A percentile compares a stretch with the other conserved stretches of the same genome.
phyloP scores from a whole-genome alignment of 805 yeast species.

The Ogataea paradorogensis region DNA sequence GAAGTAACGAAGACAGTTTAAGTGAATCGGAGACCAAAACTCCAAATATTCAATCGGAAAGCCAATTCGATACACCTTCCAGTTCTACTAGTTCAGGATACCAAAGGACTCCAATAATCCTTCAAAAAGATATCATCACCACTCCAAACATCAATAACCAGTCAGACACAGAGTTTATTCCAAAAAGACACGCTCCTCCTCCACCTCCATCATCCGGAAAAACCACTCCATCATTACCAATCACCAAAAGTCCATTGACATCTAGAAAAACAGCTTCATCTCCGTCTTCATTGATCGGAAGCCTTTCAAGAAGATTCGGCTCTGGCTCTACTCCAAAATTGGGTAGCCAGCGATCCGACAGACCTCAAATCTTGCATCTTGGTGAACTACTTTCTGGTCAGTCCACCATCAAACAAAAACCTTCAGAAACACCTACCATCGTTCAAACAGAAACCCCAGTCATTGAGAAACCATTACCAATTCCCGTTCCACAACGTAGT shows the following conservation, averaged over 20 bases:
- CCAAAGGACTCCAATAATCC: constrained; percentile 11
- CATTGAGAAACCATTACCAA: background rate
- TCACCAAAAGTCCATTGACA: constrained; percentile 11
- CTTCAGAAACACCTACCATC: background rate
- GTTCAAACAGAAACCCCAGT: background rate
- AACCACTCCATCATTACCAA: constrained; percentile 2
- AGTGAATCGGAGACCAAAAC: constrained; percentile 20
- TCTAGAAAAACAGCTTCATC: constrained; percentile 12
- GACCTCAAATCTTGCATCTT: constrained; percentile 18
- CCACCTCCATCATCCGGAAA: constrained; percentile 29
- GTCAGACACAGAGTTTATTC: constrained; percentile 30
- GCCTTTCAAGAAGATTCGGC: constrained; percentile 29
- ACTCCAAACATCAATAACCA: background rate
- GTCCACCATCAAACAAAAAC: background rate
- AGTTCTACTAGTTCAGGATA: constrained; percentile 11
- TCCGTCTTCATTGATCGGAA: constrained; percentile 29
- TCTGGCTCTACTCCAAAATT: constrained; percentile 5
- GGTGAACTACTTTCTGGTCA: constrained; percentile 14
- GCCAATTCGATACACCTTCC: constrained; percentile 20
- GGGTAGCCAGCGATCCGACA: constrained; percentile 3
- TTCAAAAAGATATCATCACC: background rate
- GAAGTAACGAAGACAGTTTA: constrained; percentile 19
- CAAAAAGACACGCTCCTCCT: constrained; percentile 37
- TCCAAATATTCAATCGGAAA: constrained; percentile 13
- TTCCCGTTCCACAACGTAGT: constrained; percentile 2